Conservation (phyloP, 805 yeast genomes). For the Wickerhamomyces bisporus region DNA sequence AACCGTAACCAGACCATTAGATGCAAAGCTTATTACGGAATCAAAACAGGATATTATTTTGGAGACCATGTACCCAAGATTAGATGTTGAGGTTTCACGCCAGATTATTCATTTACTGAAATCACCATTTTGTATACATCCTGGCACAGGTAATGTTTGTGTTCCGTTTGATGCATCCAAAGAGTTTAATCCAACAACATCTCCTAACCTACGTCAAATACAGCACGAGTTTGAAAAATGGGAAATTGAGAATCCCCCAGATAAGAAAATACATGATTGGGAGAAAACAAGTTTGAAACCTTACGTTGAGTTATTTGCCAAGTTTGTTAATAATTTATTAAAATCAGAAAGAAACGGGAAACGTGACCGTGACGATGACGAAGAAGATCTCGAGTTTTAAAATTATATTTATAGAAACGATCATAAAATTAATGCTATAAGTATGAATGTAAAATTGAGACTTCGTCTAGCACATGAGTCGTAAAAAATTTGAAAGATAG, state of each 20-base stretch:
- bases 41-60: conserved; percentile 80
- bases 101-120: conserved; percentile 88
- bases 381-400: conserved; percentile 16
- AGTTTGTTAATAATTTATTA: conserved; percentile 52
- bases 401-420: not conserved
- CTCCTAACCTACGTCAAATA: conserved; percentile 68
- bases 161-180: conserved; percentile 58
- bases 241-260: conserved; percentile 27
- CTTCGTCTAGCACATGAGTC: not conserved
- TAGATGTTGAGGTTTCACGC: conserved; percentile 89
- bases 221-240: conserved; percentile 58
- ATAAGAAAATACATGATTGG: conserved; percentile 34
- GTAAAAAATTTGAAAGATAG: conserved; percentile 4
- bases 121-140: conserved; percentile 96
- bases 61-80: conserved; percentile 79
- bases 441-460: no score
- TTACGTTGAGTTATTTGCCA: conserved; percentile 60
- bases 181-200: conserved; percentile 71
- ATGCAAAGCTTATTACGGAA: conserved; percentile 49
- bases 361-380: conserved; percentile 35
- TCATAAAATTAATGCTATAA: no score
- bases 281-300: conserved; percentile 68
- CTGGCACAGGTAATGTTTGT: conserved; percentile 92
- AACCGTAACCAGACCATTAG: conserved; percentile 31
- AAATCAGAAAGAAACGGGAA: conserved; percentile 46